Base-by-base conservation (phyloP, 1,139 yeast species). In the Candida albicans region DNA sequence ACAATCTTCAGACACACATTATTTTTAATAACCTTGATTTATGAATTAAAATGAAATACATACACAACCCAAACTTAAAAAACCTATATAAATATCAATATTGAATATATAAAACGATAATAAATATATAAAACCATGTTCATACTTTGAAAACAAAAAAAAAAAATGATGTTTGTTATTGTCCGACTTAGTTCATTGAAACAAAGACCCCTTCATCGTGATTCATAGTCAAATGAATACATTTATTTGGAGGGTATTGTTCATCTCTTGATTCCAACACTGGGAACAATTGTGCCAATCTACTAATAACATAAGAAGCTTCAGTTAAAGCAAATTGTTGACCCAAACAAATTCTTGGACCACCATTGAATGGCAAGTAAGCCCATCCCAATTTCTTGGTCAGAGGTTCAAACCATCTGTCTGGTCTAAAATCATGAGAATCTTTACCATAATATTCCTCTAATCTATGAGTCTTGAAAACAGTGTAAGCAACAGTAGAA, bases 291-390 rank as follows among this genome's bases (percentile, higher is more conserved):
- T 74, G 79, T 12, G 65, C 62, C 43, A 79, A 59, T 45, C 83
- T 65, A 14, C 67, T 71, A 39, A 76, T 53, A 13, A 75, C 69
- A 49, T 77, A 79, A 10, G 77, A 65, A 2, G 78, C 74, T 59
- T 80, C 85, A 33, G 82, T 77, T 48, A 79, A 70, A 1, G 83
- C 84, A 61, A 76, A 77, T 58, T 78, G 84, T 61, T 79, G 83
- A 30, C 84, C 84, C 37, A 79, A 64, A 55, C 85, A 80, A 44
- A 79, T 78, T 48, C 84, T 65, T 32, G 84, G 84, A 3, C 85
- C 84, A 41, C 84, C 84, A 52, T 79, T 80, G 65, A 79, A 79
- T 14, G 83, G 82, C 31, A 79, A 58, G 55, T 66, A 79, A 29
- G 74, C 76, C 82, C 82, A 79, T 37, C 77, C 77, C 42, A 71